Base-by-base conservation (phyloP, 306 rosid species). In the Cucurbita moschata region DNA sequence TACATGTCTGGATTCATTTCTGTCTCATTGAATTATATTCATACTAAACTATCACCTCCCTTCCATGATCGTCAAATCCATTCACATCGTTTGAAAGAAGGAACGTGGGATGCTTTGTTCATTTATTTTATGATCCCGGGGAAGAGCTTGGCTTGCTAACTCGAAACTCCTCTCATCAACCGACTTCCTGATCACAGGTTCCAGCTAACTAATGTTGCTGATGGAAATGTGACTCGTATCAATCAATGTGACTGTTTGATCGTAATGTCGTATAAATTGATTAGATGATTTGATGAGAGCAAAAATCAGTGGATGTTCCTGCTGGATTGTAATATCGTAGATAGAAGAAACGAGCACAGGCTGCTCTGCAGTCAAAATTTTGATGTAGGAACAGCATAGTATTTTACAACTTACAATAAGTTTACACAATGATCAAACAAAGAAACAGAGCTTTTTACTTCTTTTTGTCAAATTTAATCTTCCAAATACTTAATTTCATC, bases 81-180 rank as follows among this genome's bases (percentile, higher is more conserved):
- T 21, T 71, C 89, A 4, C 97, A 94, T 82, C 89, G 97, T 10
- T 78, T 80, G 10, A 90, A 86, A 78, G 96, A 86, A 77, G 96
- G 92, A 64, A 71, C 87, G 96, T 88, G 78, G 63, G 86, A 87
- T 37, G 86, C 87, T 4, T 43, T 77, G 44, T 85, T 90, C 63
- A 81, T 94, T 44, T 94, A 94, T 78, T 87, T 90, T 78, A 78
- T 75, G 38, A 95, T 91, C 63, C 83, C 84, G 0, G 96, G 97
- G 18, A 91, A 91, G 88, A 88, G 99, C 83, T 43, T 91, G 85
- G 97, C 97, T 16, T 87, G 96, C 85, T 88, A 94, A 79, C 79
- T 94, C 21, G 96, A 94, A 87, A 87, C 96, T 50, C 89, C 89
- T 65, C 97, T 94, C 83, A 91, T 94, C 81, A 94, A 91, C 1